Conservation (phyloP, 176 grass and related monocot genomes). For the Zoysia japonica region DNA sequence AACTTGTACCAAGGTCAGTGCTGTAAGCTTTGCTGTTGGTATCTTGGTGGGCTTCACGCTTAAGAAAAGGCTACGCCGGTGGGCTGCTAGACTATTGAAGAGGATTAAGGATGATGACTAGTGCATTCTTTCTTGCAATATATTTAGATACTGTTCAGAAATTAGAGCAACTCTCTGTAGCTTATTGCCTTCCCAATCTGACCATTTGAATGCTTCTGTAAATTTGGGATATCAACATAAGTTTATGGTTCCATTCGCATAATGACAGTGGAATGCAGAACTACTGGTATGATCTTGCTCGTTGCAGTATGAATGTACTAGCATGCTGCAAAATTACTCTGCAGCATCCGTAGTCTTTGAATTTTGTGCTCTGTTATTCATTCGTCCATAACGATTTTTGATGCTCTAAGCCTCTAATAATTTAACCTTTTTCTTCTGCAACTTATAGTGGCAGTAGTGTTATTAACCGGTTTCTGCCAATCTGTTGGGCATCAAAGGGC, state of each 20-base stretch:
- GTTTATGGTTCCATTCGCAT: neutral
- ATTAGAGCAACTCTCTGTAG: neutral
- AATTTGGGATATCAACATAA: neutral
- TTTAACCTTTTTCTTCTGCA: neutral
- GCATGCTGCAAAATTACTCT: neutral
- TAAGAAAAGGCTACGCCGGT: constrained; percentile 63
- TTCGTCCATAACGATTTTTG: neutral
- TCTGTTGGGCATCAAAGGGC: no score
- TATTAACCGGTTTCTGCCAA: neutral
- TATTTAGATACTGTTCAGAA: constrained; percentile 4
- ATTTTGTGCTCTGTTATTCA: neutral
- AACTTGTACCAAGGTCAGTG: constrained; percentile 64
- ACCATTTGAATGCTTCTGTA: neutral
- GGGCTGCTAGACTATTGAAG: constrained; percentile 68
- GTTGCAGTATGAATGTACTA: neutral
- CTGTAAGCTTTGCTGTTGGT: constrained; percentile 64
- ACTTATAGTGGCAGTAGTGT: neutral
- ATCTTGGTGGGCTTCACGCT: constrained; percentile 66
- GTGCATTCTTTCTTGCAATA: neutral
- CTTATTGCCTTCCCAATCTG: neutral
- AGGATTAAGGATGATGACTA: constrained; percentile 66
- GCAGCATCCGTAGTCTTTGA: neutral
- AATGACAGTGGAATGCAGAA: neutral
- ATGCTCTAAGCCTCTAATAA: neutral
- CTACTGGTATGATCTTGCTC: neutral